Conservation (phyloP, 2,329 filamentous ascomycete species). For the Paraconiothyrium brasiliense region DNA sequence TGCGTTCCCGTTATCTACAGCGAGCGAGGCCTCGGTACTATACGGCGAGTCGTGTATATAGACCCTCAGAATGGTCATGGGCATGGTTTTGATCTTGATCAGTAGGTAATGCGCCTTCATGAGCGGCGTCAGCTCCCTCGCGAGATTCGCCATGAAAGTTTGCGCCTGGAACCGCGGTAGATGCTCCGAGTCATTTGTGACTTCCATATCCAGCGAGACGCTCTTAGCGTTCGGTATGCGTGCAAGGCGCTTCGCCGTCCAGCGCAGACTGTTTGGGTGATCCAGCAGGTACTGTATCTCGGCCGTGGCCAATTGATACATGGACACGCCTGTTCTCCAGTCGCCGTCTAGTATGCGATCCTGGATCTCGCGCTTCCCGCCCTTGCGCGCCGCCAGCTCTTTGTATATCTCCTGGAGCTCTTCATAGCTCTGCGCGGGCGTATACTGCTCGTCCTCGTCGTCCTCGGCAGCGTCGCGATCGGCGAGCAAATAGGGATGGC, state of each 20-base stretch:
- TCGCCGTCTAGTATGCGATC: conserved; percentile 67
- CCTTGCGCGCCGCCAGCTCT: conserved; percentile 54
- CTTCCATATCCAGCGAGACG: conserved; percentile 46
- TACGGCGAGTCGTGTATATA: conserved; percentile 85
- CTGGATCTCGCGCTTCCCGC: conserved; percentile 63
- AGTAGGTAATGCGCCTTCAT: conserved; percentile 87
- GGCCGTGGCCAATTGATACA: conserved; percentile 65
- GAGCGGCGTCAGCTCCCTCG: conserved; percentile 77
- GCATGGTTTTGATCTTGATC: conserved; percentile 73
- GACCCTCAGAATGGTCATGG: conserved; percentile 78
- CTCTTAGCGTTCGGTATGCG: conserved; percentile 41
- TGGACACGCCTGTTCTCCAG: conserved; percentile 64
- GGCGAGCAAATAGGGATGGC: conserved; percentile 65
- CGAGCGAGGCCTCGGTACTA: conserved; percentile 60
- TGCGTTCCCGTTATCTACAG: conserved; percentile 43
- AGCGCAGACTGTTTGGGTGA: conserved; percentile 60
- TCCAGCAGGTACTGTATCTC: conserved; percentile 64
- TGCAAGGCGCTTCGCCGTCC: conserved; percentile 62
- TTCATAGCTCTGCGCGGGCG: conserved; percentile 70
- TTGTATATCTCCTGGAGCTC: conserved; percentile 67
- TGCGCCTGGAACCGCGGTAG: conserved; percentile 80
- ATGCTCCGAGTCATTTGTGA: conserved; percentile 49
- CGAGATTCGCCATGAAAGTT: conserved; percentile 80
- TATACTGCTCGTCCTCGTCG: conserved; percentile 74
- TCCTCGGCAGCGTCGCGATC: conserved; percentile 57